phyloP scores from a whole-genome alignment of 2,329 filamentous ascomycete species.

The Sarocladium oryzae region DNA sequence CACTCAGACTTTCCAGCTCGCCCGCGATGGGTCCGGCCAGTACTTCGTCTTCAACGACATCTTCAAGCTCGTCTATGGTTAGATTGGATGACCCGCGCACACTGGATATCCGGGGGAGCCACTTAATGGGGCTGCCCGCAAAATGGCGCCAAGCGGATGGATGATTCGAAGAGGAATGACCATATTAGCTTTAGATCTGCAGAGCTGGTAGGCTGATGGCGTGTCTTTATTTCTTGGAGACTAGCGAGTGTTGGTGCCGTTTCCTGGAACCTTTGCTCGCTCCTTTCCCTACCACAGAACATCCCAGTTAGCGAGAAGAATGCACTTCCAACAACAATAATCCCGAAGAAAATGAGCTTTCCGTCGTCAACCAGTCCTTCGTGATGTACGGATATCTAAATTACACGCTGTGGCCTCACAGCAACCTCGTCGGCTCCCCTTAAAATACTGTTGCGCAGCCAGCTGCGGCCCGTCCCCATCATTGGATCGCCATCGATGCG shows the following conservation, averaged over 20 bases:
- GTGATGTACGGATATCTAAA: constrained; percentile 6
- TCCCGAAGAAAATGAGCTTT: not conserved
- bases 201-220: not conserved
- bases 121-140: not conserved
- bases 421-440: not conserved
- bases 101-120: not conserved
- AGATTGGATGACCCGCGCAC: constrained; percentile 17
- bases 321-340: not conserved
- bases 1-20: constrained; percentile 81
- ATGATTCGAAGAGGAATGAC: not conserved
- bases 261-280: not conserved
- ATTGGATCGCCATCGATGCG: constrained; percentile 27
- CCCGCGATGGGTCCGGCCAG: constrained; percentile 57
- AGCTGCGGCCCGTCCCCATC: not conserved
- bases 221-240: not conserved
- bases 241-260: not conserved
- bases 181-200: not conserved
- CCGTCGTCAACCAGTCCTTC: not conserved
- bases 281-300: not conserved
- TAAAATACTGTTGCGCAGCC: not conserved
- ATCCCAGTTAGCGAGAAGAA: not conserved
- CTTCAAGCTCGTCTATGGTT: constrained; percentile 80
- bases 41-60: constrained; percentile 93
- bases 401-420: not conserved
- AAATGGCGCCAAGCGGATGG: not conserved